These are phyloP conservation scores for Ophiostoma novo-ulmi DNA, from an alignment of 2,329 filamentous ascomycete species.

Conservation along the genomic window DNA sequence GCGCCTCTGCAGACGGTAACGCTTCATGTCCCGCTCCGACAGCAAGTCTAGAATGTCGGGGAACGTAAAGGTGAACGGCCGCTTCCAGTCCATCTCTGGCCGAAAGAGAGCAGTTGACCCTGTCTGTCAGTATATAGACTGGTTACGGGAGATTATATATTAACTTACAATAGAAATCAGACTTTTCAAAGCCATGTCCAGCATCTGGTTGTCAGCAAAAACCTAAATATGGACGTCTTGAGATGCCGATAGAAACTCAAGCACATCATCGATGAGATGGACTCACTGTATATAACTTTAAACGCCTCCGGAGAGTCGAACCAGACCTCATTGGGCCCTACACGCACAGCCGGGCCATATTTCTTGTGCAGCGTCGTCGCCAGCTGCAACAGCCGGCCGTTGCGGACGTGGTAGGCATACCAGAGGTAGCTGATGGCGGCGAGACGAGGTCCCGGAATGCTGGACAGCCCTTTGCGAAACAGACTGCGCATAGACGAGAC, in stretches of 20 bases:
- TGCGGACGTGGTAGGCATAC: slow-evolving; percentile 44
- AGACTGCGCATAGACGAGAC: slow-evolving; percentile 36
- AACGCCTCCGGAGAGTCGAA: slow-evolving; percentile 46
- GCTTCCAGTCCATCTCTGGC: slow-evolving; percentile 39
- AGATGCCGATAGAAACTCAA: background rate
- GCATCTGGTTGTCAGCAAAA: slow-evolving; percentile 39
- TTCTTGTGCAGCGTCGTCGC: slow-evolving; percentile 41
- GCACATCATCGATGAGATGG: too few relatives aligned
- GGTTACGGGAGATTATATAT: background rate
- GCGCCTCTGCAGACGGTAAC: slow-evolving; percentile 47
- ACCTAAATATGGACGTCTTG: too few relatives aligned
- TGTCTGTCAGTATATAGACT: slow-evolving; percentile 26
- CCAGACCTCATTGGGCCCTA: slow-evolving; percentile 52
- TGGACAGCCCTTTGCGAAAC: slow-evolving; percentile 41
- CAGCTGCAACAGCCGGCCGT: slow-evolving; percentile 41
- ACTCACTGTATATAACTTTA: slow-evolving; percentile 44
- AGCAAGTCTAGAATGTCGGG: slow-evolving; percentile 48
- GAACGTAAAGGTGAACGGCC: slow-evolving; percentile 34
- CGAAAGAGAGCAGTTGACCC: slow-evolving; percentile 44
- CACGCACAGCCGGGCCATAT: slow-evolving; percentile 49
- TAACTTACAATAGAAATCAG: slow-evolving; percentile 47
- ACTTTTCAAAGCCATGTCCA: slow-evolving; percentile 47
- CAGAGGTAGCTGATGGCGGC: slow-evolving; percentile 46
- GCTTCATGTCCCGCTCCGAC: slow-evolving; percentile 43
- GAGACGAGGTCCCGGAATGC: slow-evolving; percentile 43